phyloP scores from a whole-genome alignment of 352 stramenopile species.

The Phytophthora citrophthora region DNA sequence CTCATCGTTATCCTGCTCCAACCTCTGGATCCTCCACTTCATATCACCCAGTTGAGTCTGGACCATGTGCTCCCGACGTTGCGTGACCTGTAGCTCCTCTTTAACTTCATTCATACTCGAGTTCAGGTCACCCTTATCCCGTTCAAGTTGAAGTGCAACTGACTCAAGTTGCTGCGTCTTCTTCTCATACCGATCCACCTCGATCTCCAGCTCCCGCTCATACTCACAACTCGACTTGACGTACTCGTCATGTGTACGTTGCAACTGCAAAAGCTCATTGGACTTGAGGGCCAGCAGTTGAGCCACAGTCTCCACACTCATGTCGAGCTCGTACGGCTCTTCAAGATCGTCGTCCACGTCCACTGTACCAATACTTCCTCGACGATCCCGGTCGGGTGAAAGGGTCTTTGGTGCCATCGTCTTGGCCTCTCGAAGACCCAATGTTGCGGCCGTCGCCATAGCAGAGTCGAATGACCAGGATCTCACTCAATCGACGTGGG shows the following conservation, averaged over 20 bases:
- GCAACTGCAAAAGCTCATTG: constrained; percentile 53
- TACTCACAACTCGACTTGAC: constrained; percentile 80
- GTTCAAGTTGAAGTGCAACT: constrained; percentile 32
- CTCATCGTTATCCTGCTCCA: constrained; percentile 78
- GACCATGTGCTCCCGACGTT: constrained; percentile 41
- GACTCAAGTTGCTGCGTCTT: constrained; percentile 38
- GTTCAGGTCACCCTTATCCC: constrained; percentile 34
- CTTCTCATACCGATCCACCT: constrained; percentile 64
- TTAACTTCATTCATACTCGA: constrained; percentile 1
- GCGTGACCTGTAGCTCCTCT: constrained; percentile 38
- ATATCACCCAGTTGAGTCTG: constrained; percentile 50
- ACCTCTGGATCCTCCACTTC: constrained; percentile 71
- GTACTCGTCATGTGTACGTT: constrained; percentile 76
- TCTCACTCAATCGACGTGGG: constrained; percentile 13
- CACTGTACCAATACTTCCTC: constrained; percentile 17
- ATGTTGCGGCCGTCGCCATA: constrained; percentile 21
- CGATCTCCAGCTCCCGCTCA: constrained; percentile 69
- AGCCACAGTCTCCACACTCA: constrained; percentile 11
- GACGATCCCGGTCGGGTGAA: constrained; percentile 9
- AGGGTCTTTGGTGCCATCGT: constrained; percentile 14
- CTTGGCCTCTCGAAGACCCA: constrained; percentile 21
- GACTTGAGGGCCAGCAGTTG: constrained; percentile 36
- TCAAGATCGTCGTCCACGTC: constrained; percentile 27
- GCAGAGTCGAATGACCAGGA: constrained; percentile 7
- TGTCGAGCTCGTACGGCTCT: constrained; percentile 18